Evolutionary conservation across 2,329 filamentous ascomycete genomes (phyloP).

Genomic region (Colletotrichum eremochloae): DNA sequence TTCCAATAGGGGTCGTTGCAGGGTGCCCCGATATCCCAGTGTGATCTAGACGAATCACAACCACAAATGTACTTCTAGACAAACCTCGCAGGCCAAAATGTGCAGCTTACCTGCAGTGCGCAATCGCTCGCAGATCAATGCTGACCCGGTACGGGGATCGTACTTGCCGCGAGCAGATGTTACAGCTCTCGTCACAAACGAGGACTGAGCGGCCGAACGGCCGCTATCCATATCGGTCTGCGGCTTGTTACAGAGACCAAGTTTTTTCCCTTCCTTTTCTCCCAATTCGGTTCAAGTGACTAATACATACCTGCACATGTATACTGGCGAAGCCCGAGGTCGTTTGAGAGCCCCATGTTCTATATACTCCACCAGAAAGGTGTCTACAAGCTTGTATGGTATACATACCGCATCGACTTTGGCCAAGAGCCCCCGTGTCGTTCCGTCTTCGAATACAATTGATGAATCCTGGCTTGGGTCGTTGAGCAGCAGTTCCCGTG

Average conservation of each 20-base stretch:
- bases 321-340: conserved; percentile 17
- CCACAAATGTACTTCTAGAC: not conserved
- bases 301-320: conserved; percentile 8
- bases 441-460: not conserved
- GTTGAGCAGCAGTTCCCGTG: not conserved
- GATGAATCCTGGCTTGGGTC: not conserved
- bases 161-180: not conserved
- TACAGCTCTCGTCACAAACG: conserved; percentile 17
- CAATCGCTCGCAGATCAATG: not conserved
- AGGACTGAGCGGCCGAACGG: conserved; percentile 5
- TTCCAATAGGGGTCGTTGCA: not conserved
- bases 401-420: not conserved
- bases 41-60: not conserved
- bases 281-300: not conserved
- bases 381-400: conserved; percentile 2
- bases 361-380: conserved; percentile 5
- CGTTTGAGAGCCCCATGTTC: conserved; percentile 3
- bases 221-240: not conserved
- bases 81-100: not conserved
- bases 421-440: not conserved
- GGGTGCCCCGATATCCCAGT: not conserved
- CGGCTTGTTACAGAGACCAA: not conserved
- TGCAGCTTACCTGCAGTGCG: not conserved
- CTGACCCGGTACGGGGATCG: not conserved
- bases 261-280: conserved; percentile 22